Base-by-base conservation (phyloP, 2,329 filamentous ascomycete species). In the Huntiella decipiens region DNA sequence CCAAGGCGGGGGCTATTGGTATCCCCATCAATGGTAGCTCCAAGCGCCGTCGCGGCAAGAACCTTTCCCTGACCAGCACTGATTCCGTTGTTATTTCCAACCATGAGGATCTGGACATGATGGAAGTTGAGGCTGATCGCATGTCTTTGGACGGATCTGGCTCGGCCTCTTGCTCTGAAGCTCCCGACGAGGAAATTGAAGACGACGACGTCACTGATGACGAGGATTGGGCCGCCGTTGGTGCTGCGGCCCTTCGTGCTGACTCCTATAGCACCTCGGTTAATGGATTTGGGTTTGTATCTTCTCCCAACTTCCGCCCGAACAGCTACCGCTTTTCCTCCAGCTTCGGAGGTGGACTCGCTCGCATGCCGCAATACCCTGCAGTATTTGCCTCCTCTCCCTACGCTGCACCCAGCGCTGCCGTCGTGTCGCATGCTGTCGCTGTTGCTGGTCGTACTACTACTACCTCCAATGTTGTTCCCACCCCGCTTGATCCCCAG, bases 201-300 rank as follows among this genome's bases (percentile, higher is more conserved):
- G 76, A 83, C 50, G 79, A 82, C 53, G 85, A 94, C 57, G 73
- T 83, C 50, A 96, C 91, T 17, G 91, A 96, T 58, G 85, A 95
- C 58, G 88, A 96, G 62, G 87, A 96, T 62, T 95, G 88, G 87
- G 84, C 82, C 40, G 77, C 82, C 44, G 81, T 94, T 51, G 88
- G 86, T 46, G 84, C 87, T 28, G 85, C 82, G 46, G 83, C 84
- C 53, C 71, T 95, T 54, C 78, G 87, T 52, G 73, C 74, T 49
- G 70, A 71, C 42, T 79, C 74, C 5, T 77, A 77, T 55, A 68
- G 71, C 46, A 70, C 63, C 55, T 71, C 78, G 69, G 53, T 56
- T 42, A 47, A 41, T 10, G 47, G 43, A n/a, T 49, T 48, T 46
- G 53, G 52, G 44, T 61, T 67, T 57, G 56, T 63, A 56, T 61